A percentile compares a stretch with the other conserved stretches of the same genome.
Conservation (phyloP, 179 eudicot genomes). For the Monotropa hypopitys region DNA sequence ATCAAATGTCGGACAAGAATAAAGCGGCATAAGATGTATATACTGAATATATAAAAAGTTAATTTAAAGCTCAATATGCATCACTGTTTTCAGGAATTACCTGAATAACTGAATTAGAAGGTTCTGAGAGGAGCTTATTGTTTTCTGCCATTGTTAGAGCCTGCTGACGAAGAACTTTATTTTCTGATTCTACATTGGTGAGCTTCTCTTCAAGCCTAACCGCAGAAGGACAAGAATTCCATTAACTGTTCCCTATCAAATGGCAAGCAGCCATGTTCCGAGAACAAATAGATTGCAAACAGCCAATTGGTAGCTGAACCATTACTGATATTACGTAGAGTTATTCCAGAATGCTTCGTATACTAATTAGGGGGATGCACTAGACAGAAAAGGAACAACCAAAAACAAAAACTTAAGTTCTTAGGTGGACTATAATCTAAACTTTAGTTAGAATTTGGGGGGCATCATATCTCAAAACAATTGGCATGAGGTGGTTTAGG, state of each 20-base stretch:
- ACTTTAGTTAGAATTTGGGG: neutral
- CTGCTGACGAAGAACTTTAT: constrained; percentile 84
- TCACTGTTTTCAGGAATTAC: constrained; percentile 20
- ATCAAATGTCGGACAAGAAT: constrained; percentile 24
- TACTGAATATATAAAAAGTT: neutral
- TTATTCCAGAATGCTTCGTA: neutral
- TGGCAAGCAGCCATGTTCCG: neutral
- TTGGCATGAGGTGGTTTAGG: neutral
- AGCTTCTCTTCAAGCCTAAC: constrained; percentile 83
- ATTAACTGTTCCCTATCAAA: constrained; percentile 14
- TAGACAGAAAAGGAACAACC: neutral
- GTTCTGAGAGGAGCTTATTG: constrained; percentile 45
- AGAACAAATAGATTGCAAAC: constrained; percentile 2
- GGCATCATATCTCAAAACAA: neutral
- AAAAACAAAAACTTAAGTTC: neutral
- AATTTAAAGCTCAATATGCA: neutral
- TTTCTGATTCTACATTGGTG: constrained; percentile 64
- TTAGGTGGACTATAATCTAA: neutral
- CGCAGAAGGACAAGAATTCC: constrained; percentile 12
- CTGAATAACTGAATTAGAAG: constrained; percentile 67
- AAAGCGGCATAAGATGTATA: constrained; percentile 5
- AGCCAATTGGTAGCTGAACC: neutral
- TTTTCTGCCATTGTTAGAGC: constrained; percentile 64
- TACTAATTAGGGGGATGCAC: neutral
- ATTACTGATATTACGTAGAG: neutral